These are phyloP conservation scores for Prunus padus DNA, from an alignment of 306 rosid genomes.

Conservation along the genomic window DNA sequence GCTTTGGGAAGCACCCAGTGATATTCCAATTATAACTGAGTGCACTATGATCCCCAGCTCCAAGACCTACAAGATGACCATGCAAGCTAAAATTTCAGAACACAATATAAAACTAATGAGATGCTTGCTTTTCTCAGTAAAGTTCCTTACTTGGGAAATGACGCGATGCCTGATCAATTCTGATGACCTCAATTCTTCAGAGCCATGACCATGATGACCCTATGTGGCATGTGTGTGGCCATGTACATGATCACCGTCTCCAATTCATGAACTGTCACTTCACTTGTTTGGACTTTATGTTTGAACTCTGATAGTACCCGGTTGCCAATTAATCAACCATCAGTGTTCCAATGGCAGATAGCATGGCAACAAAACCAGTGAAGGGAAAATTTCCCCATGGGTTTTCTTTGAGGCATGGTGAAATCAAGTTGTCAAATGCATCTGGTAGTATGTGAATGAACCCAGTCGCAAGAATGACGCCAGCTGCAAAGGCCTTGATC, in stretches of 20 bases:
- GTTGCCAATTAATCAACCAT: slow-evolving; percentile 69
- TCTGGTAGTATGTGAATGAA: slow-evolving; percentile 75
- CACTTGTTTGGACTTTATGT: slow-evolving; percentile 46
- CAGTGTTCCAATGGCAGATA: slow-evolving; percentile 55
- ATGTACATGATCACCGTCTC: slow-evolving; percentile 55
- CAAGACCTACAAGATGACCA: slow-evolving; percentile 45
- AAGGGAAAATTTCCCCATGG: slow-evolving; percentile 66
- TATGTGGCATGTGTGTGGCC: slow-evolving; percentile 72
- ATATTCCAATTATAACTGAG: slow-evolving; percentile 71
- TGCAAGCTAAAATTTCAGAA: neutral
- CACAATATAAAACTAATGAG: neutral
- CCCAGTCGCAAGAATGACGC: slow-evolving; percentile 64
- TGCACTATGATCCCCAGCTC: slow-evolving; percentile 83
- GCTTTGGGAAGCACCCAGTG: slow-evolving; percentile 56
- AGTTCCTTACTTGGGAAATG: slow-evolving; percentile 51
- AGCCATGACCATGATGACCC: slow-evolving; percentile 59
- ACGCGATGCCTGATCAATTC: slow-evolving; percentile 56
- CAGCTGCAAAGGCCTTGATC: slow-evolving; percentile 74
- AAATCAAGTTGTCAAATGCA: slow-evolving; percentile 46
- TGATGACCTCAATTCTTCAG: slow-evolving; percentile 31
- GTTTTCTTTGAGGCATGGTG: slow-evolving; percentile 46
- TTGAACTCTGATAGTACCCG: slow-evolving; percentile 53
- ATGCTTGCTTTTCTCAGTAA: neutral
- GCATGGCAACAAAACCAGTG: slow-evolving; percentile 64
- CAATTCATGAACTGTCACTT: slow-evolving; percentile 36